phyloP scores from a whole-genome alignment of 2,329 filamentous ascomycete species.

The Monosporascus sp. region DNA sequence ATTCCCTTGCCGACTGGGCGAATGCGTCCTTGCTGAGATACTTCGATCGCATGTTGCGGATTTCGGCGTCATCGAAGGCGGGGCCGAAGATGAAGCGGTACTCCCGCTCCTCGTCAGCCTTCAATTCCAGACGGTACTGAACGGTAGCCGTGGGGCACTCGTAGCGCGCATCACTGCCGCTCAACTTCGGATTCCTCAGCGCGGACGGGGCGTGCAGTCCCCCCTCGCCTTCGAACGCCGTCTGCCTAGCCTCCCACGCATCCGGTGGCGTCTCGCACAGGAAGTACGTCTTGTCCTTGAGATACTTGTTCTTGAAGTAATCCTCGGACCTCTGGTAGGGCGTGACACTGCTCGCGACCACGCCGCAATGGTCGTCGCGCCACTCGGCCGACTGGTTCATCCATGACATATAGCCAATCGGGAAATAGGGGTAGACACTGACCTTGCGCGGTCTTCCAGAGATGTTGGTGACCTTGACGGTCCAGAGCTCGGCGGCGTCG shows the following conservation, averaged over 20 bases:
- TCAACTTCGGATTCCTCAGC: constrained; percentile 31
- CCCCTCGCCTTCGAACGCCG: constrained; percentile 50
- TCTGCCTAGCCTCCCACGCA: constrained; percentile 48
- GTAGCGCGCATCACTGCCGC: constrained; percentile 45
- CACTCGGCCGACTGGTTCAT: constrained; percentile 55
- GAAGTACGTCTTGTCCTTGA: constrained; percentile 55
- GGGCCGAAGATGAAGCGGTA: constrained; percentile 53
- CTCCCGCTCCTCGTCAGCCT: constrained; percentile 33
- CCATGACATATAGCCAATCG: constrained; percentile 57
- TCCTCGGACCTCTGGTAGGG: constrained; percentile 53
- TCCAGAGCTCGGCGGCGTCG: constrained; percentile 52
- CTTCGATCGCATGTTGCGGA: constrained; percentile 36
- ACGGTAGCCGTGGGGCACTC: constrained; percentile 50
- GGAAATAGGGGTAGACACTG: constrained; percentile 52
- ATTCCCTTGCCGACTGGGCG: constrained; percentile 37
- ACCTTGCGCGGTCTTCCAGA: constrained; percentile 38
- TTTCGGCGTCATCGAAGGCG: constrained; percentile 46
- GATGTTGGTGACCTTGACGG: constrained; percentile 44
- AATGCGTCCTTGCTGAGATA: constrained; percentile 47
- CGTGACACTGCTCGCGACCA: constrained; percentile 47
- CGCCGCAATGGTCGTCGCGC: constrained; percentile 39
- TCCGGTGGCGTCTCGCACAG: constrained; percentile 45
- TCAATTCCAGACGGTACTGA: constrained; percentile 42
- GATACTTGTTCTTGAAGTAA: constrained; percentile 50
- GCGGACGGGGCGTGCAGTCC: constrained; percentile 46